phyloP scores from a whole-genome alignment of 2,329 filamentous ascomycete genomes.

The Trematosphaeria pertusa region DNA sequence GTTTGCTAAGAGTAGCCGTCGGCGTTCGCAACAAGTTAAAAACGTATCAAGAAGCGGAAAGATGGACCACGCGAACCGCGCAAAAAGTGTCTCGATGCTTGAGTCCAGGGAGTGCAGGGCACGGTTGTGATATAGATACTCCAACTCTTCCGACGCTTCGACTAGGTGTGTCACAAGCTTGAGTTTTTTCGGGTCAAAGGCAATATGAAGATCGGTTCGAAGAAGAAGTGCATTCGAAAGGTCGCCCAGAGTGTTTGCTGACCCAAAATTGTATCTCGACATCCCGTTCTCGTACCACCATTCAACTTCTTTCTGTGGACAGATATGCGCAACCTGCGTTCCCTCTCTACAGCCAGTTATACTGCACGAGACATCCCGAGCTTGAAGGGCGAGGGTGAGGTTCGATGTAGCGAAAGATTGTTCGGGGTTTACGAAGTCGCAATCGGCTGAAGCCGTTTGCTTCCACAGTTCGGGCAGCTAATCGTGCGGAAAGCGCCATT shows the following conservation, averaged over 20 bases:
- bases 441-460: constrained; percentile 1
- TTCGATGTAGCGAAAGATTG: constrained; percentile 2
- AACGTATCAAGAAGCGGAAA: constrained; percentile 13
- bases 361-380: constrained; percentile 9
- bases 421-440: not conserved
- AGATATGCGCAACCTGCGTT: constrained; percentile 18
- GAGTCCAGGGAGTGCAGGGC: constrained; percentile 6
- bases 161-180: constrained; percentile 16
- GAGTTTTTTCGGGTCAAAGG: constrained; percentile 11
- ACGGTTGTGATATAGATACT: constrained; percentile 15
- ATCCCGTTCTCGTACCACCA: constrained; percentile 18
- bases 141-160: constrained; percentile 14
- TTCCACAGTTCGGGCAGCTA: constrained; percentile 9
- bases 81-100: constrained; percentile 60
- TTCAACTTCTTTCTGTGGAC: constrained; percentile 14
- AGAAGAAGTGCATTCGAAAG: constrained; percentile 21
- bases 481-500: constrained; percentile 17
- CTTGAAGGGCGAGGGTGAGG: constrained; percentile 6
- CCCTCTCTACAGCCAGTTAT: constrained; percentile 12
- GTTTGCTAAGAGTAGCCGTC: constrained; percentile 4
- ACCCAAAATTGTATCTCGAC: constrained; percentile 13
- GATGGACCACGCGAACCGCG: constrained; percentile 15
- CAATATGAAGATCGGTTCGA: constrained; percentile 22
- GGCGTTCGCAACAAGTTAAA: constrained; percentile 6
- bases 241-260: constrained; percentile 17